Base-by-base conservation (phyloP, 495 filamentous ascomycete species). In the Neurospora hispaniola region DNA sequence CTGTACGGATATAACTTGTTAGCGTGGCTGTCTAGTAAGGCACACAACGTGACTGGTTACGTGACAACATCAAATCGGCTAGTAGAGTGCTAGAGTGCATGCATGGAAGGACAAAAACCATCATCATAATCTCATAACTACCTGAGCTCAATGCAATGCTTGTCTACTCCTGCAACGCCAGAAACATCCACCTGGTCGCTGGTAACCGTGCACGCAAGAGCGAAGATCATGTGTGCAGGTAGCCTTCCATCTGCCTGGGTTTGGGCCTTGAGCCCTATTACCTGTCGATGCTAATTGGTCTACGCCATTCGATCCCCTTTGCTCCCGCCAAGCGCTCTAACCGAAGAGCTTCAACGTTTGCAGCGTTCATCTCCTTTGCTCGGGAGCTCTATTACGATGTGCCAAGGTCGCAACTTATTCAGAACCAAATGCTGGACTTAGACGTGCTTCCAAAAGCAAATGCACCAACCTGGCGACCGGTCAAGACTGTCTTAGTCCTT, bases 401-500 rank as follows among this genome's bases (percentile, higher is more conserved):
- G 6, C 27, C 54, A 66, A 66, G 27, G 23, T 31, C 54, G 12
- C 35, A 27, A 20, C 16, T 23, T 6, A 20, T 71, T 48, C 43
- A 18, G 10, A 3, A 20, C 20, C n/a, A 71, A 14, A 11, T 44
- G 12, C 10, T 27, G 39, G 42, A 31, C 46, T 42, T 12, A 12
- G 70, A 23, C 20, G 27, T 62, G 40, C 38, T n/a, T 18, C n/a
- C 42, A 12, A 66, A 59, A 44, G 70, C 14, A 42, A 5, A 71
- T n/a, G 20, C 39, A 35, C 16, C 54, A 66, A 27, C 54, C 27
- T 31, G 31, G 35, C n/a, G 20, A 14, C 38, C 23, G 10, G 42
- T 44, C 20, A 38, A 18, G 16, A 16, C 12, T 8, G 20, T 69
- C 43, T 74, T 75, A 83, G 83, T 99, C 96, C 84, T 90, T 90